These are phyloP conservation scores for Thalassiosira exigua DNA, from an alignment of 352 stramenopile genomes.

Conservation along the genomic window DNA sequence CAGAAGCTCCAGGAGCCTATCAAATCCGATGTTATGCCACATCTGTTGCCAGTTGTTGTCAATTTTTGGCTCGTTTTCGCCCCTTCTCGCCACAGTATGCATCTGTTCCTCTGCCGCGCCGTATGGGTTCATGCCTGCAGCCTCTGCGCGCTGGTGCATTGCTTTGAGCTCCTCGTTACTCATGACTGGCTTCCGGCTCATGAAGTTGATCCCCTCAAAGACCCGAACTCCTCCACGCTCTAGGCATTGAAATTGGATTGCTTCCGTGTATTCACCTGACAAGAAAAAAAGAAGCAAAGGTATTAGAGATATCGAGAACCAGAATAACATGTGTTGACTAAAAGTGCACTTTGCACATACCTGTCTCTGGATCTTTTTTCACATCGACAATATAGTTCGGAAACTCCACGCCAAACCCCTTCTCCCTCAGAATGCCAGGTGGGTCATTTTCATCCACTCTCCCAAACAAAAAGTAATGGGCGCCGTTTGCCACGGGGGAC, in stretches of 20 bases:
- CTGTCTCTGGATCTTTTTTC: conserved; percentile 77
- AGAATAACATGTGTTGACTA: no score
- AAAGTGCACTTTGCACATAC: no score
- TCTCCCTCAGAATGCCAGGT: conserved; percentile 80
- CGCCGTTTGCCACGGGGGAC: conserved; percentile 83
- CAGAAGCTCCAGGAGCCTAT: conserved; percentile 84
- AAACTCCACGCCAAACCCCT: conserved; percentile 85
- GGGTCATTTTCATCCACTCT: conserved; percentile 79
- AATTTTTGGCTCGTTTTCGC: conserved; percentile 60
- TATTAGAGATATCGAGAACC: no score
- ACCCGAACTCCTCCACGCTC: conserved; percentile 83
- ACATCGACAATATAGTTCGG: conserved; percentile 87
- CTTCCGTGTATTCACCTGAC: conserved; percentile 85
- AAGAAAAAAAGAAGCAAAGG: no score
- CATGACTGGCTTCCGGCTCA: conserved; percentile 81
- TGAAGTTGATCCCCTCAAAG: conserved; percentile 88
- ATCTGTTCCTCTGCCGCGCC: conserved; percentile 84
- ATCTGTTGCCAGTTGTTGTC: conserved; percentile 85
- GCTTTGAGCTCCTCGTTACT: conserved; percentile 69
- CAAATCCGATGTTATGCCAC: conserved; percentile 82
- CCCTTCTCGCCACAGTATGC: conserved; percentile 79
- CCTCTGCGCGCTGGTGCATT: conserved; percentile 81
- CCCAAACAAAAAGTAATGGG: conserved; percentile 86
- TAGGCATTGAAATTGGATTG: conserved; percentile 87
- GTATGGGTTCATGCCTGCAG: conserved; percentile 82